Base-by-base conservation (phyloP, 106 monocot species). In the Acorus calamus region DNA sequence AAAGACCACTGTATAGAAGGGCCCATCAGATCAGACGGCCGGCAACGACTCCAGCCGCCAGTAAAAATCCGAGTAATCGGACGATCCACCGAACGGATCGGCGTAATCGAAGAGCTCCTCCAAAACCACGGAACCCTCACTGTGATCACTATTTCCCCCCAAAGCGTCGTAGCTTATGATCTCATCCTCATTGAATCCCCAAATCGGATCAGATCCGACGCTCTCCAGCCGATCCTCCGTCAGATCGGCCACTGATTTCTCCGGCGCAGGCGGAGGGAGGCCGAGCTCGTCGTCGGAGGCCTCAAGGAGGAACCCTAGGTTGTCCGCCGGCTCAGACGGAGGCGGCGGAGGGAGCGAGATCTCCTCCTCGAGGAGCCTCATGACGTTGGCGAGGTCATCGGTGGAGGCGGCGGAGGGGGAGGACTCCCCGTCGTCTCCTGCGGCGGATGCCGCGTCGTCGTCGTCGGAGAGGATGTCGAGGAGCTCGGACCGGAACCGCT, bases 281-380 rank as follows among this genome's bases (percentile, higher is more conserved):
- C 89, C 93, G 8, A 94, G 83, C 74, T 94, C 89, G 55, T 94
- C 89, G 61, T 94, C 93, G 2, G 93, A 94, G 2, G 93, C 93
- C 54, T 79, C 93, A 2, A 89, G 66, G 6, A 94, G 72, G 61
- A 61, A 94, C 14, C 89, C 89, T 0, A 94, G 77, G 60, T 94
- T 86, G 13, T 64, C 62, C 50, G 51, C n/a, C 9, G 10, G 57
- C 9, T 14, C 70, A 50, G 66, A 8, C 46, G 13, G 58, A 10
- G 42, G 62, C 3, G 66, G 49, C 8, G 14, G 46, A 2, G 59
- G 60, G 4, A 57, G n/a, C 48, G 59, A 50, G 42, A 80, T 77
- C 60, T 83, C 83, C 52, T 71, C 83, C 41, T 83, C 83, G 11
- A 83, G 55, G 52, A 67, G 72, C 61, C 65, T 67, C 75, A 83